A percentile compares a stretch with the other conserved stretches of the same genome.
These are phyloP conservation scores for Cucurbita argyrosperma DNA, from an alignment of 306 rosid genomes.

Conservation along the genomic window DNA sequence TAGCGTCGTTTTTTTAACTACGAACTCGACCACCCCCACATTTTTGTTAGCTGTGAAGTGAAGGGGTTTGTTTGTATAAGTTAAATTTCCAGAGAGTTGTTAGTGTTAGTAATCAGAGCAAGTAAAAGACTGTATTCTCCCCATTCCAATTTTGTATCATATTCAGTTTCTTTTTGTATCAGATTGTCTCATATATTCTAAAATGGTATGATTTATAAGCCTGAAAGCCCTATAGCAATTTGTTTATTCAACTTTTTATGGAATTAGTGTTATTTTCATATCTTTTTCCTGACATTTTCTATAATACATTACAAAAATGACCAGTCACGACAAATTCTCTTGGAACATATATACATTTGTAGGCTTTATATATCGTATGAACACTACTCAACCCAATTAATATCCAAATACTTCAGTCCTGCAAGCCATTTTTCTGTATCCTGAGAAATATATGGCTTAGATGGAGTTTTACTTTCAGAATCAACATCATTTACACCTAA, in stretches of 20 bases:
- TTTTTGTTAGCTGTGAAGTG: constrained; percentile 1
- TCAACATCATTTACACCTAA: constrained; percentile 21
- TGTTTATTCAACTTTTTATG: no score
- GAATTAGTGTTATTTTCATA: background rate
- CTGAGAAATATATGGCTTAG: constrained; percentile 42
- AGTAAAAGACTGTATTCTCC: background rate
- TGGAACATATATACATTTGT: background rate
- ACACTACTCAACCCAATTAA: constrained; percentile 57
- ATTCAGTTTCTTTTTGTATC: background rate
- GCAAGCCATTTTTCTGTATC: constrained; percentile 67
- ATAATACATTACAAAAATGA: background rate
- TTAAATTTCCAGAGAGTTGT: background rate
- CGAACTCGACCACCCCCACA: background rate
- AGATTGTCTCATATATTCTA: background rate
- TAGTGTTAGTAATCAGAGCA: background rate
- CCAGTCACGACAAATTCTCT: background rate
- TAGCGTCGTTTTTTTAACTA: background rate
- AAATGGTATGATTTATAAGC: background rate
- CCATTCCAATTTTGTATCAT: background rate
- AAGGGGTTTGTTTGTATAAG: background rate
- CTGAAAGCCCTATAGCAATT: no score
- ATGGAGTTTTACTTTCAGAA: constrained; percentile 21
- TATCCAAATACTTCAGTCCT: constrained; percentile 52
- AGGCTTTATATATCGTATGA: background rate
- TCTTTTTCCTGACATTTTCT: background rate